These are phyloP conservation scores for Camellia lanceoleosa DNA, from an alignment of 148 eudicot species.

Conservation along the genomic window DNA sequence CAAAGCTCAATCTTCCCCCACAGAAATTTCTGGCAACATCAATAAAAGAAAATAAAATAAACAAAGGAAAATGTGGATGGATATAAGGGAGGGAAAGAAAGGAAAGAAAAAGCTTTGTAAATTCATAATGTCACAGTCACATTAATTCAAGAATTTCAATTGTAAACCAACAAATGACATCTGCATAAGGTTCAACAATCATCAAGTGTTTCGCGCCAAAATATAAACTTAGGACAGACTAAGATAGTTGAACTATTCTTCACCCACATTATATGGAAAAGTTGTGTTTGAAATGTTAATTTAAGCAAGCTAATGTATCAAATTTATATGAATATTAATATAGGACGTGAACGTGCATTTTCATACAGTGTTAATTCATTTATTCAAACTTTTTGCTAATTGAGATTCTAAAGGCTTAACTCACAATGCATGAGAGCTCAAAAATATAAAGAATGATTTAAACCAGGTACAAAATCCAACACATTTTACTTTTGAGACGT, in stretches of 20 bases:
- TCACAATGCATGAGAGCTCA: too few relatives aligned
- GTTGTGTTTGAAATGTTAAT: too few relatives aligned
- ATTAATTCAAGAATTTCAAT: not conserved
- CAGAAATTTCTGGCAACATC: slow-evolving; percentile 60
- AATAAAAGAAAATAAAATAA: not conserved
- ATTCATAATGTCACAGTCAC: not conserved
- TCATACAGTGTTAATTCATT: too few relatives aligned
- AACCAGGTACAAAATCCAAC: not conserved
- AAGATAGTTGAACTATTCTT: too few relatives aligned
- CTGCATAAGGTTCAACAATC: not conserved
- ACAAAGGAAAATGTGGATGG: not conserved
- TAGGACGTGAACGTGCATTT: too few relatives aligned
- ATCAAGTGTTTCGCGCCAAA: not conserved
- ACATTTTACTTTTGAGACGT: not conserved
- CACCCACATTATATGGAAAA: too few relatives aligned
- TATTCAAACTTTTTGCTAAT: too few relatives aligned
- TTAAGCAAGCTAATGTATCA: too few relatives aligned
- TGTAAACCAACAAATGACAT: not conserved
- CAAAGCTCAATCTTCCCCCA: slow-evolving; percentile 85
- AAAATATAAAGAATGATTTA: not conserved
- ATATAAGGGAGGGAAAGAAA: not conserved
- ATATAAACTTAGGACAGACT: not conserved
- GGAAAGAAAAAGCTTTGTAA: slow-evolving; percentile 1
- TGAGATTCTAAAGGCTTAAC: too few relatives aligned
- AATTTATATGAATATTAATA: too few relatives aligned